Conservation (phyloP, 495 filamentous ascomycete species). For the Penicillium riverlandense region DNA sequence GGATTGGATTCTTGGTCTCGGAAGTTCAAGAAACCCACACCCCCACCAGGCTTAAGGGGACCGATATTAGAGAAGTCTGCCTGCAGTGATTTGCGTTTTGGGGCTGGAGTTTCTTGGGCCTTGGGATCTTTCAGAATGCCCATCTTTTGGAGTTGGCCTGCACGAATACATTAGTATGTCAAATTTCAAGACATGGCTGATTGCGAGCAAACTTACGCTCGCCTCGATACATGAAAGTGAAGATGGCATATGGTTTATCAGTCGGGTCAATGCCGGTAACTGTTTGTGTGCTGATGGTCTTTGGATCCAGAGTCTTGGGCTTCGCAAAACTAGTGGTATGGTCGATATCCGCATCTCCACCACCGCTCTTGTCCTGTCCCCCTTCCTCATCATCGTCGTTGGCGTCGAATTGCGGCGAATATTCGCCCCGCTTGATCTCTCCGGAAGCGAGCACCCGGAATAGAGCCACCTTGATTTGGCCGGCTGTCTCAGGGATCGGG, state of each 20-base stretch:
- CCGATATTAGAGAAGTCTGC: conserved; percentile 79
- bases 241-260: conserved; percentile 91
- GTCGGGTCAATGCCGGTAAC: conserved; percentile 97
- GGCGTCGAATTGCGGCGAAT: conserved; percentile 95
- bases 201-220: conserved; percentile 59
- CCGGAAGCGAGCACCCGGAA: conserved; percentile 93
- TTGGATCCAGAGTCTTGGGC: conserved; percentile 93
- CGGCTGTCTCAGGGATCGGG: conserved; percentile 85
- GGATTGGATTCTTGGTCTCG: conserved; percentile 57
- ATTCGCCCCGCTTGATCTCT: conserved; percentile 94
- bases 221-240: conserved; percentile 97
- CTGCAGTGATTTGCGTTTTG: conserved; percentile 69
- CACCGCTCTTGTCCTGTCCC: conserved; percentile 31
- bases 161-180: conserved; percentile 15
- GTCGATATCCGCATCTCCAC: conserved; percentile 66
- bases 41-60: conserved; percentile 72
- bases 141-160: conserved; percentile 93
- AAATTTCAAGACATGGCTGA: conserved; percentile 1
- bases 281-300: conserved; percentile 95
- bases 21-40: conserved; percentile 86
- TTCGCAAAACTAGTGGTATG: conserved; percentile 99
- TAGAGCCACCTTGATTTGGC: conserved; percentile 96
- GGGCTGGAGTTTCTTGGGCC: conserved; percentile 43
- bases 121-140: conserved; percentile 66
- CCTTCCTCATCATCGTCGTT: conserved; percentile 84